Conservation (phyloP, 2,329 filamentous ascomycete species). For the Ophiocordyceps camponoti-saundersi region DNA sequence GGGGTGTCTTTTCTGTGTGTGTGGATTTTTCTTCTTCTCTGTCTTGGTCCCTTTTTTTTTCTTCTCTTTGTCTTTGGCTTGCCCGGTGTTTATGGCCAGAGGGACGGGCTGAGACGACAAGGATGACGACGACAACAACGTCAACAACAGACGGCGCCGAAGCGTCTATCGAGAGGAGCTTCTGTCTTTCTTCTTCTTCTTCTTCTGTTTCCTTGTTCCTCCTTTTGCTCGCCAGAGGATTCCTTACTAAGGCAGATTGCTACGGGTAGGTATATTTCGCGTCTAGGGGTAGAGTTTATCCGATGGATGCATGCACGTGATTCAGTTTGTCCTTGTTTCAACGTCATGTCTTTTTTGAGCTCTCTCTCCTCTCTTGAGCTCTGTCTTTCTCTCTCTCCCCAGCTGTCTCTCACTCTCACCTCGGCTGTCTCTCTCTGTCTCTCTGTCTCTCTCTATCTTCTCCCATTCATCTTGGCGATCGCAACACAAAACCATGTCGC, state of each 20-base stretch:
- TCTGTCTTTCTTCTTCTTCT: neutral
- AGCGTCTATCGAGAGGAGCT: too few relatives aligned
- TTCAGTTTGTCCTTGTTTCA: conserved; percentile 6
- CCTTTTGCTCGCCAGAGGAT: neutral
- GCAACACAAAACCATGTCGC: too few relatives aligned
- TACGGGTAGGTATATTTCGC: conserved; percentile 3
- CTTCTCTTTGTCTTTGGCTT: neutral
- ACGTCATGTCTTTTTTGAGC: too few relatives aligned
- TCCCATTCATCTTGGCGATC: too few relatives aligned
- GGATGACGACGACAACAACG: too few relatives aligned
- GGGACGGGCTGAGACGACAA: too few relatives aligned
- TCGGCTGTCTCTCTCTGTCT: too few relatives aligned
- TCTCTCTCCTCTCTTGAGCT: too few relatives aligned
- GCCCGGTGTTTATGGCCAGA: conserved; percentile 4
- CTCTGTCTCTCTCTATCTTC: too few relatives aligned
- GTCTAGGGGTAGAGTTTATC: neutral
- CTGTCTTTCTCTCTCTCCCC: too few relatives aligned
- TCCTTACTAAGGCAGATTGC: conserved; percentile 7
- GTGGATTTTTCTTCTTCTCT: neutral
- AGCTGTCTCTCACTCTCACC: too few relatives aligned
- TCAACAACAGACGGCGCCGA: too few relatives aligned
- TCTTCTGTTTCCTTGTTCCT: neutral
- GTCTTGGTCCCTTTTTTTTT: neutral
- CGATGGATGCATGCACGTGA: neutral
- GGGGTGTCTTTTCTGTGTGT: neutral